These are phyloP conservation scores for Cyanidium caldarium DNA, from an alignment of 23 red algal genomes.

Conservation along the genomic window DNA sequence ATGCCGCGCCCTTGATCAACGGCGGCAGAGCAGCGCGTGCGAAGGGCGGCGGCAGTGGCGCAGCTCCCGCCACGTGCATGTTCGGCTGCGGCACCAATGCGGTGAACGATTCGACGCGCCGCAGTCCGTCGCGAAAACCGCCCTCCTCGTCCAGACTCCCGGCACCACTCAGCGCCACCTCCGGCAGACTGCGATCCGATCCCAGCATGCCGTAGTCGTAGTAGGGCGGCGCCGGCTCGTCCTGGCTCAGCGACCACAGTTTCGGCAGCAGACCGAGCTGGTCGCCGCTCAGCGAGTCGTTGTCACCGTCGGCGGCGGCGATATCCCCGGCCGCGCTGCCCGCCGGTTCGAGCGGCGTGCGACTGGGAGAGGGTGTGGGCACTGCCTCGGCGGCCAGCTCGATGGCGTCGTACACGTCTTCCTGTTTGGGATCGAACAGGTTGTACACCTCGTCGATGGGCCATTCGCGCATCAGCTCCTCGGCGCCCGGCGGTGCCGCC, in stretches of 20 bases:
- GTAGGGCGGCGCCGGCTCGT: not conserved
- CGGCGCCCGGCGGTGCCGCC: not conserved
- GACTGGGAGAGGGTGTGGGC: too few relatives aligned
- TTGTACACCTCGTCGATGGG: slow-evolving; percentile 15
- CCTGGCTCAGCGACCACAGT: slow-evolving; percentile 1
- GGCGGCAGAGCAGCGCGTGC: too few relatives aligned
- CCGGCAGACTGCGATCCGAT: not conserved
- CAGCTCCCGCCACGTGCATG: too few relatives aligned
- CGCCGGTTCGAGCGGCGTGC: not conserved
- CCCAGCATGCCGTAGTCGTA: too few relatives aligned
- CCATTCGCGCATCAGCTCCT: slow-evolving; percentile 30
- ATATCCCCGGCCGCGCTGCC: not conserved
- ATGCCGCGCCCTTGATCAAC: too few relatives aligned
- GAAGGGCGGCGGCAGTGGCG: too few relatives aligned
- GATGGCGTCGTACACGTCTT: not conserved
- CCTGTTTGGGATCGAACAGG: slow-evolving; percentile 3
- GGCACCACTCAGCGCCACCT: not conserved
- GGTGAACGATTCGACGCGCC: not conserved
- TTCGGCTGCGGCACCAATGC: too few relatives aligned
- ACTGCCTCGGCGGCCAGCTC: slow-evolving; percentile 1
- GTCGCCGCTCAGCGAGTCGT: not conserved
- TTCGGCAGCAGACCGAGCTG: not conserved
- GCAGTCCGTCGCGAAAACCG: not conserved
- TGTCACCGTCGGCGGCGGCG: not conserved
- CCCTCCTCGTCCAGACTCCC: not conserved